A percentile compares a stretch with the other conserved stretches of the same genome.
Conservation (phyloP, 352 stramenopile genomes). For the Aphanomyces cochlioides region DNA sequence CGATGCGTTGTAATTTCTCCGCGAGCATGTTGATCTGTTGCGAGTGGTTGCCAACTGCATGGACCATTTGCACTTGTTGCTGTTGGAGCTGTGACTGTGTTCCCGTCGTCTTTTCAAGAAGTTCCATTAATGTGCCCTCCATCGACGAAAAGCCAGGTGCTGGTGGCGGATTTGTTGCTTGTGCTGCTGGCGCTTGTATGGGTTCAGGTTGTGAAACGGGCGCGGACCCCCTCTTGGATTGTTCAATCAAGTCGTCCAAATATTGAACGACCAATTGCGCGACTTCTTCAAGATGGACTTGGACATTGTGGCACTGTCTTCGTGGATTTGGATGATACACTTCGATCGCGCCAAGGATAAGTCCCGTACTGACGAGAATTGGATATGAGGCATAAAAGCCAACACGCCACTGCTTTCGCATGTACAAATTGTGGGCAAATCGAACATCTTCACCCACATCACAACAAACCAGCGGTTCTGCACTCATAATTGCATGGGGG, state of each 20-base stretch:
- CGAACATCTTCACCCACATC: slow-evolving; percentile 61
- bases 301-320: slow-evolving; percentile 56
- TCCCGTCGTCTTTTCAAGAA: slow-evolving; percentile 74
- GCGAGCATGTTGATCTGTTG: slow-evolving; percentile 76
- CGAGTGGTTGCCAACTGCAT: slow-evolving; percentile 64
- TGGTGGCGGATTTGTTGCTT: background rate
- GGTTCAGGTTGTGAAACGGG: background rate
- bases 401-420: slow-evolving; percentile 43
- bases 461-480: slow-evolving; percentile 57
- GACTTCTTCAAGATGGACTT: slow-evolving; percentile 65
- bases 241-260: slow-evolving; percentile 64
- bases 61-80: slow-evolving; percentile 79
- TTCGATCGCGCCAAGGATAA: slow-evolving; percentile 66
- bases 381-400: slow-evolving; percentile 81
- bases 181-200: background rate
- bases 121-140: slow-evolving; percentile 65
- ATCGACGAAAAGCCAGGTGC: slow-evolving; percentile 36
- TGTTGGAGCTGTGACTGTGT: slow-evolving; percentile 77
- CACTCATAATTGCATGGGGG: slow-evolving; percentile 63
- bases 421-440: slow-evolving; percentile 61
- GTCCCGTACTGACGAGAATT: slow-evolving; percentile 59
- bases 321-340: slow-evolving; percentile 57
- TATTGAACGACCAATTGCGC: slow-evolving; percentile 69
- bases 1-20: slow-evolving; percentile 78
- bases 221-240: slow-evolving; percentile 22